Evolutionary conservation across 129 eudicot genomes (phyloP), one percentile per base, ranked within the genome.

Genomic region (Flaveria ramosissima): DNA sequence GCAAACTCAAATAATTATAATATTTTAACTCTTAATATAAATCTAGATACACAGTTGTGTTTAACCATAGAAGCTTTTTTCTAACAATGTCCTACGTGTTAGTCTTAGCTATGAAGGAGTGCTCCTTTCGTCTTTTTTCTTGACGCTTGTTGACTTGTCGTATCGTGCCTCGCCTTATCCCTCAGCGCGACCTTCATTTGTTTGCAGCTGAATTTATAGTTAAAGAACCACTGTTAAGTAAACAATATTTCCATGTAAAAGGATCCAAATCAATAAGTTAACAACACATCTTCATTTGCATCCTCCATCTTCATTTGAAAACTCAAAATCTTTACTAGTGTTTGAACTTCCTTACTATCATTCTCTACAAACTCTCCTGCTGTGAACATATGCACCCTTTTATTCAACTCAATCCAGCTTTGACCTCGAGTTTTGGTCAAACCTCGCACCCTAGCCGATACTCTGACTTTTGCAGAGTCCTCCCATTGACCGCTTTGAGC

Each of bases 341-440:
- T 43, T 30, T 74, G 19, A 73, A 84, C 23, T 73, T 89, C 87
- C 76, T 81, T 78, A 88, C 79, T 80, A 48, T 80, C 88, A 53
- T 46, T 55, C 57, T 84, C 39, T 74, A 74, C 32, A 64, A 72
- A 39, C 8, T 78, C 78, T 16, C 91, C 93, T 23, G 89, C 86
- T 21, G 86, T 76, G 70, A 92, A 88, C 59, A 64, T 55, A 67
- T 68, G 72, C 2, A 87, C 89, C 69, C 69, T 88, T 80, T 89
- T 89, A 45, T 89, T 77, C 76, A 89, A 84, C 81, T 88, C 97
- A 43, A 89, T 89, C 96, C 93, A 89, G 71, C 96, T 92, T 70
- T 78, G 82, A 45, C 96, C 96, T 4, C 87, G 86, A 19, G 79
- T 53, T 86, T 92, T 92, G 85, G 80, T 86, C 74, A 88, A 71